Evolutionary conservation across 371 early-diverging fungal species (phyloP).

Genomic region (Circinella umbellata): DNA sequence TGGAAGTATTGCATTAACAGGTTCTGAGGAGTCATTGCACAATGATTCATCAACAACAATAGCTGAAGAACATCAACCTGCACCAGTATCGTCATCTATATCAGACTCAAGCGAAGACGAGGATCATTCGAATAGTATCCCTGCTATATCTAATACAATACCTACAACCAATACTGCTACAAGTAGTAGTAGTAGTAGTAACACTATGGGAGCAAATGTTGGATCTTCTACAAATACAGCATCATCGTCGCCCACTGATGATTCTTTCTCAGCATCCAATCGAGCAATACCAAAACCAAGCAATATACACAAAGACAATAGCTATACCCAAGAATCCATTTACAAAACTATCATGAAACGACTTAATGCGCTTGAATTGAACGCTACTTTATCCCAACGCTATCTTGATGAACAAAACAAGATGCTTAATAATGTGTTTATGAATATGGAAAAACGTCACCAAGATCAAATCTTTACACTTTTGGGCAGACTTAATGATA

Average conservation of each 20-base stretch:
- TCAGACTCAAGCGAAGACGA: neutral
- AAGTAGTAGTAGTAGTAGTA: constrained; percentile 18
- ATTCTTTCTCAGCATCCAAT: neutral
- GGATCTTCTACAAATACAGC: neutral
- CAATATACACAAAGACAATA: constrained; percentile 22
- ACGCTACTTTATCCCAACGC: constrained; percentile 77
- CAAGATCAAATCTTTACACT: constrained; percentile 63
- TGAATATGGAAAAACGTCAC: constrained; percentile 63
- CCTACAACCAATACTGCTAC: constrained; percentile 12
- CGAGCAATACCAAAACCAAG: constrained; percentile 6
- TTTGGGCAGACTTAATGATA: constrained; percentile 67
- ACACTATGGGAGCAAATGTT: neutral
- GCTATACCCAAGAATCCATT: constrained; percentile 68
- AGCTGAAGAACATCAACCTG: constrained; percentile 3
- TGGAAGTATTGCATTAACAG: too few species aligned
- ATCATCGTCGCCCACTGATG: neutral
- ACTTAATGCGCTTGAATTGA: constrained; percentile 76
- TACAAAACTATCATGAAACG: constrained; percentile 92
- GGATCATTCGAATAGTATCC: neutral
- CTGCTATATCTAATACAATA: neutral
- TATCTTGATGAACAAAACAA: constrained; percentile 88
- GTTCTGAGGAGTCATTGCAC: neutral
- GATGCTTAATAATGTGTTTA: constrained; percentile 76
- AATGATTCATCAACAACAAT: neutral
- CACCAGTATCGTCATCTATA: neutral